Conservation (phyloP, 2,329 filamentous ascomycete genomes). For the Macrophomina tecta region DNA sequence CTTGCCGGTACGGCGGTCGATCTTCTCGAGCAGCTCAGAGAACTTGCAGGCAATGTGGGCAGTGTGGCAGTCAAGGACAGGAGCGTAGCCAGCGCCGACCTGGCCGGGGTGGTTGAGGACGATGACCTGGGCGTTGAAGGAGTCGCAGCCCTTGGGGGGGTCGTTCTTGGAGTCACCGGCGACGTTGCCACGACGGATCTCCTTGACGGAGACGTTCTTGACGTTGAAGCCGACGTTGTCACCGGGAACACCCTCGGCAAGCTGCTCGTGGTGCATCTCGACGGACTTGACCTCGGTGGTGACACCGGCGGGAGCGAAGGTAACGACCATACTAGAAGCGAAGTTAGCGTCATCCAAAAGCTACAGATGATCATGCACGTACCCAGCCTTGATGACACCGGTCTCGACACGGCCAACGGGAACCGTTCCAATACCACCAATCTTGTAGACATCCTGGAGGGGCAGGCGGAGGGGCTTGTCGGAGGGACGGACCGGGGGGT, state of each 20-base stretch:
- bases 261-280: constrained; percentile 99
- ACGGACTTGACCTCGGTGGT: constrained; percentile 99
- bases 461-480: constrained; percentile 99
- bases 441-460: constrained; percentile 99
- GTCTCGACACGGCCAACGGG: constrained; percentile 99
- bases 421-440: constrained; percentile 99
- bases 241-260: constrained; percentile 90
- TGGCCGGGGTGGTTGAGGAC: constrained; percentile 99
- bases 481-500: constrained; percentile 88
- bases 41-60: constrained; percentile 99
- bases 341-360: constrained; percentile 54
- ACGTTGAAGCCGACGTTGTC: constrained; percentile 99
- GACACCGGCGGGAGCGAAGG: constrained; percentile 97
- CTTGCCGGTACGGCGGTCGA: constrained; percentile 99
- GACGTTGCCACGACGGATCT: constrained; percentile 99
- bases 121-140: constrained; percentile 99
- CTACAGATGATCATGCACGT: too few species aligned
- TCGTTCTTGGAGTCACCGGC: constrained; percentile 99
- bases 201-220: constrained; percentile 99
- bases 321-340: constrained; percentile 90
- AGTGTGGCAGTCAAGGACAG: constrained; percentile 99
- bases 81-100: constrained; percentile 98
- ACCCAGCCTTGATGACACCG: constrained; percentile 72
- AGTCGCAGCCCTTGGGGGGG: constrained; percentile 84
- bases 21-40: constrained; percentile 99